A percentile compares a stretch with the other conserved stretches of the same genome.
Evolutionary conservation across 805 yeast genomes (phyloP).

Genomic region (Yarrowia keelungensis): DNA sequence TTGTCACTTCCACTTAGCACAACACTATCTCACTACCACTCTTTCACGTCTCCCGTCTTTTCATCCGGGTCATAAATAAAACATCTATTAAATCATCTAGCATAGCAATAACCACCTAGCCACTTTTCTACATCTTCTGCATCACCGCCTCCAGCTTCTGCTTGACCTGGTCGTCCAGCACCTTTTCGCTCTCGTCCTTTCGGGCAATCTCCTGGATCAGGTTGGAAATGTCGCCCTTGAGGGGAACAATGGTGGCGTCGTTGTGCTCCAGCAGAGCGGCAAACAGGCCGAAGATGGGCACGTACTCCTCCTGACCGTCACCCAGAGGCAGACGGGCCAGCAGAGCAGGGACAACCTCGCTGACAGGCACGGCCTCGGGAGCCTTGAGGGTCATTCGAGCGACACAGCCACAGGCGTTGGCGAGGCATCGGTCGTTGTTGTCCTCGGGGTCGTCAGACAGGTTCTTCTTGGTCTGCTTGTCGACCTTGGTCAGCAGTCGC

Average conservation of each 20-base stretch:
- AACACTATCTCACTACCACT: too few relatives aligned
- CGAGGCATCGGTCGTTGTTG: slow-evolving; percentile 79
- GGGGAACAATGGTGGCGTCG: slow-evolving; percentile 55
- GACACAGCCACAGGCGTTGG: slow-evolving; percentile 97
- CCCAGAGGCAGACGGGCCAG: slow-evolving; percentile 82
- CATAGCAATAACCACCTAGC: too few relatives aligned
- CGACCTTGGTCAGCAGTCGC: slow-evolving; percentile 78
- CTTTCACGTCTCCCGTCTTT: too few relatives aligned
- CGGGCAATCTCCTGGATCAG: slow-evolving; percentile 34
- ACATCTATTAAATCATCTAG: slow-evolving; percentile 26
- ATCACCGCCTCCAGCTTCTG: slow-evolving; percentile 33
- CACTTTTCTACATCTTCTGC: slow-evolving; percentile 20
- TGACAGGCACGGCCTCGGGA: slow-evolving; percentile 73
- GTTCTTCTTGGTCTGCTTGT: slow-evolving; percentile 62
- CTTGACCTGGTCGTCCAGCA: slow-evolving; percentile 35
- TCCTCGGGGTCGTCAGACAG: slow-evolving; percentile 74
- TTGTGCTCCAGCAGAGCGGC: slow-evolving; percentile 71
- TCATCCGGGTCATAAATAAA: background rate
- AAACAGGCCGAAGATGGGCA: slow-evolving; percentile 83
- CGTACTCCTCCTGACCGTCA: slow-evolving; percentile 90
- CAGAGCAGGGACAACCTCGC: slow-evolving; percentile 75
- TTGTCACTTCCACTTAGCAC: too few relatives aligned
- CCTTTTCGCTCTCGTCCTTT: slow-evolving; percentile 31
- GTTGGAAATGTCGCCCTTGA: slow-evolving; percentile 45
- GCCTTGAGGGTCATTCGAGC: slow-evolving; percentile 85